A percentile compares a stretch with the other conserved stretches of the same genome.
Conservation (phyloP, 2,329 filamentous ascomycete genomes). For the Fusarium temperatum region DNA sequence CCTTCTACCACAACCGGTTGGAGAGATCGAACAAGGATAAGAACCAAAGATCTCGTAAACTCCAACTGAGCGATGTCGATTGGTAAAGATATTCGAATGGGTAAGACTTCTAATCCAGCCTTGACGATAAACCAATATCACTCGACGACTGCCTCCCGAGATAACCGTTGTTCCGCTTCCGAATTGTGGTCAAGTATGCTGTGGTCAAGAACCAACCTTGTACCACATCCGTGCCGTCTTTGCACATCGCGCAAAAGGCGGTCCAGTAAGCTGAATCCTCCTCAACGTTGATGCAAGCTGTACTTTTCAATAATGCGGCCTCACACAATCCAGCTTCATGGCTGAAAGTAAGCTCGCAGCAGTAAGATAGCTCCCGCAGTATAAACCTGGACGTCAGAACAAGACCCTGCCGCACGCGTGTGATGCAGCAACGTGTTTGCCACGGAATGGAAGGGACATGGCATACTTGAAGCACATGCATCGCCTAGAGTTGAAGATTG, state of each 20-base stretch:
- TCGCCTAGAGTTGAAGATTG: neutral
- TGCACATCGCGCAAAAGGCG: neutral
- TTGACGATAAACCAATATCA: neutral
- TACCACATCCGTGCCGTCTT: neutral
- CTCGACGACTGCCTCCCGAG: neutral
- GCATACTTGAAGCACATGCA: neutral
- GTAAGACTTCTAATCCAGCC: slow-evolving; percentile 28
- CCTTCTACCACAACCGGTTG: slow-evolving; percentile 62
- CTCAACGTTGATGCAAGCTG: neutral
- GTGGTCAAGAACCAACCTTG: neutral
- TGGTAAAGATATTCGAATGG: slow-evolving; percentile 70
- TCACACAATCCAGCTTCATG: neutral
- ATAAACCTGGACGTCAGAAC: neutral
- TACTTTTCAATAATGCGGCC: neutral
- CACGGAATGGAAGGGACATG: neutral
- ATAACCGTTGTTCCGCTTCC: neutral
- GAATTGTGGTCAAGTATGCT: neutral
- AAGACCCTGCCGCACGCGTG: neutral
- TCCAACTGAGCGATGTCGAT: slow-evolving; percentile 96
- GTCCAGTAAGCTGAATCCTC: neutral
- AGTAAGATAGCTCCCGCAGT: neutral
- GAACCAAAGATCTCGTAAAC: slow-evolving; percentile 84
- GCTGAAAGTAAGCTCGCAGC: neutral
- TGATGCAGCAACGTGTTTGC: neutral
- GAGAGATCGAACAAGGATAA: slow-evolving; percentile 70